Base-by-base conservation (phyloP, 73 alveolate genomes). In the Paramecium octaurelia region DNA sequence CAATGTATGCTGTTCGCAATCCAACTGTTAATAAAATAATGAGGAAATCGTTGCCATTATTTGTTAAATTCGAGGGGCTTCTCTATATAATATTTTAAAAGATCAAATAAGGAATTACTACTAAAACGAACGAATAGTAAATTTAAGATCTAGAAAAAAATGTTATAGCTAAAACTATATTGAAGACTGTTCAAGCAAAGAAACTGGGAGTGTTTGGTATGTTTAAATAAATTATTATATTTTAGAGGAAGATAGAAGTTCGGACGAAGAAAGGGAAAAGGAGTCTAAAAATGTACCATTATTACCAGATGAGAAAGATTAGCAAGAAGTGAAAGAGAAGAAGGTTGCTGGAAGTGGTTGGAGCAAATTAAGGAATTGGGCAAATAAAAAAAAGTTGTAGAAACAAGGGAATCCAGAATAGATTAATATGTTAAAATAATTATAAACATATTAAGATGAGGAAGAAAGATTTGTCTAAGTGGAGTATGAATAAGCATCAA, bases 11-110 rank as follows among this genome's bases (percentile, higher is more conserved):
- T 43, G 64, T 80, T 8, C 57, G 87, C 9, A 80, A 42, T 44
- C 43, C 43, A 12, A 20, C 48, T 12, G 70, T 80, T 8, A 80
- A 42, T 80, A 43, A 46, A 46, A 64, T 48, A 46, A 24, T 76
- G 6, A 42, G 91, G 27, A 80, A 80, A 46, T 34, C 91, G 4
- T 80, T 80, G 23, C 91, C 91, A 5, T 42, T 80, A 43, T 80
- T 80, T 48, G 91, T 80, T 18, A 80, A 80, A 80, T 80, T 80
- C 44, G 91, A 80, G 35, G 91, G 91, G 24, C 57, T 80, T 29
- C 21, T 80, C 6, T 80, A 46, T 24, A 21, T 80, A 2, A 80
- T 80, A 24, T 80, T 80, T 46, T 80, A 34, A 14, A 80, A 80
- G 4, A 21, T 80, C 11, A 42, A 35, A 80, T 23, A 59, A 0